These are phyloP conservation scores for Ophiostoma sp. DNA, from an alignment of 2,329 filamentous ascomycete genomes.

Conservation along the genomic window DNA sequence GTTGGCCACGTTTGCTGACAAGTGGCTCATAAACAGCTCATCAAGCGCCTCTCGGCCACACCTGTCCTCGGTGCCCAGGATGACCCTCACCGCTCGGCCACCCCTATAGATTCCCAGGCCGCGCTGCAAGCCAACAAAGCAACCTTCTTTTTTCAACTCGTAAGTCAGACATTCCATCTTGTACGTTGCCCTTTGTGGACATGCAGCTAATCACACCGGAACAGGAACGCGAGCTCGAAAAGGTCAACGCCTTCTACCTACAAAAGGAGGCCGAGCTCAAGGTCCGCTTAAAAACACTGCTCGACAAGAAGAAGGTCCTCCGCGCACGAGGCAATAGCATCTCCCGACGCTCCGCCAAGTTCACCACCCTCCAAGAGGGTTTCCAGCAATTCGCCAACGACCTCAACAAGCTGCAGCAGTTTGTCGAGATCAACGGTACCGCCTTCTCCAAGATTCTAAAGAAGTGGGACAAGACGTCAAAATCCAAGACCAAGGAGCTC, in stretches of 20 bases:
- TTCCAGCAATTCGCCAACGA: slow-evolving; percentile 97
- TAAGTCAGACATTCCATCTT: slow-evolving; percentile 48
- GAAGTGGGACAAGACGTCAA: slow-evolving; percentile 99
- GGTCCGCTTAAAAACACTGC: slow-evolving; percentile 82
- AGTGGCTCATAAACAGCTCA: slow-evolving; percentile 64
- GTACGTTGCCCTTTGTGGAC: slow-evolving; percentile 21
- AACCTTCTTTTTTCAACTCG: slow-evolving; percentile 96
- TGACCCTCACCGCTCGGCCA: slow-evolving; percentile 52
- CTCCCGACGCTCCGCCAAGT: slow-evolving; percentile 87
- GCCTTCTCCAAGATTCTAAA: slow-evolving; percentile 98
- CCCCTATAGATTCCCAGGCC: slow-evolving; percentile 72
- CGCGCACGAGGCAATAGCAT: slow-evolving; percentile 74
- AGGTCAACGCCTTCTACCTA: slow-evolving; percentile 96
- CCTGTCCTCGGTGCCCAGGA: slow-evolving; percentile 78
- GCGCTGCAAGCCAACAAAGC: slow-evolving; percentile 95
- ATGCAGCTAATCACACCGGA: slow-evolving; percentile 41
- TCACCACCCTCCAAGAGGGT: slow-evolving; percentile 91
- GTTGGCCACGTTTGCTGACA: background rate
- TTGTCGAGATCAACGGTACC: slow-evolving; percentile 96
- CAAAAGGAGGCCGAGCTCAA: slow-evolving; percentile 99
- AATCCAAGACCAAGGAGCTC: slow-evolving; percentile 96
- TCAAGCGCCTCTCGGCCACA: slow-evolving; percentile 95
- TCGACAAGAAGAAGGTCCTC: slow-evolving; percentile 92
- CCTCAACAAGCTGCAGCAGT: slow-evolving; percentile 96
- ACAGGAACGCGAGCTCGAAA: slow-evolving; percentile 95